Evolutionary conservation across 805 yeast genomes (phyloP).

Genomic region (Nakazawaea populi): DNA sequence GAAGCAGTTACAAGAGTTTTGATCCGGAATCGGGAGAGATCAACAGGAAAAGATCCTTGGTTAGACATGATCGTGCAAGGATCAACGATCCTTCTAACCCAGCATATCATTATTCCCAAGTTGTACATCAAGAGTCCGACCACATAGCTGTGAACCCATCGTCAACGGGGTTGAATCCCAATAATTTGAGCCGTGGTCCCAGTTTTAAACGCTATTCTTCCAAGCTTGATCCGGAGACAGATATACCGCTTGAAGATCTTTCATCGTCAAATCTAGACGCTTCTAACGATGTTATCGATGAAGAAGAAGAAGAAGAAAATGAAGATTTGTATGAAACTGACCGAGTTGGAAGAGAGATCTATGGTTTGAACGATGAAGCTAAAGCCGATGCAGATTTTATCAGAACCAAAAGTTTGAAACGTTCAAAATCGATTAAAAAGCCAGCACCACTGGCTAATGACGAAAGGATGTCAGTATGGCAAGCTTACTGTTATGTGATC

Average conservation of each 20-base stretch:
- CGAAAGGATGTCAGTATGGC: constrained; percentile 47
- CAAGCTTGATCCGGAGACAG: background rate
- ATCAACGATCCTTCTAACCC: constrained; percentile 55
- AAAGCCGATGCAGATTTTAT: background rate
- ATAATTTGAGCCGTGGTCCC: background rate
- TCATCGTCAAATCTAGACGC: background rate
- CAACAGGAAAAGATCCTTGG: constrained; percentile 60
- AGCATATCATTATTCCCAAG: constrained; percentile 70
- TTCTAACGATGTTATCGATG: background rate
- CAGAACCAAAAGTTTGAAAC: constrained; percentile 2
- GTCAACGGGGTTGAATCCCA: constrained; percentile 66
- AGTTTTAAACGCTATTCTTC: background rate
- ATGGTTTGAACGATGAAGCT: constrained; percentile 58
- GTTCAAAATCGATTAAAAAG: background rate
- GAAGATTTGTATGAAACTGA: background rate
- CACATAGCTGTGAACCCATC: constrained; percentile 64
- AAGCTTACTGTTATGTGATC: constrained; percentile 66
- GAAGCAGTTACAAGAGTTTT: background rate
- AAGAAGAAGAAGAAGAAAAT: background rate
- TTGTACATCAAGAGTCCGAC: constrained; percentile 58
- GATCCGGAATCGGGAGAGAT: constrained; percentile 26
- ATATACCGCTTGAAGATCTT: constrained; percentile 16
- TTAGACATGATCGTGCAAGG: constrained; percentile 75
- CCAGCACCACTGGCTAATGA: background rate
- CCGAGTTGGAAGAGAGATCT: constrained; percentile 41